Evolutionary conservation across 2,329 filamentous ascomycete species (phyloP).

Genomic region (Botrytis deweyae): DNA sequence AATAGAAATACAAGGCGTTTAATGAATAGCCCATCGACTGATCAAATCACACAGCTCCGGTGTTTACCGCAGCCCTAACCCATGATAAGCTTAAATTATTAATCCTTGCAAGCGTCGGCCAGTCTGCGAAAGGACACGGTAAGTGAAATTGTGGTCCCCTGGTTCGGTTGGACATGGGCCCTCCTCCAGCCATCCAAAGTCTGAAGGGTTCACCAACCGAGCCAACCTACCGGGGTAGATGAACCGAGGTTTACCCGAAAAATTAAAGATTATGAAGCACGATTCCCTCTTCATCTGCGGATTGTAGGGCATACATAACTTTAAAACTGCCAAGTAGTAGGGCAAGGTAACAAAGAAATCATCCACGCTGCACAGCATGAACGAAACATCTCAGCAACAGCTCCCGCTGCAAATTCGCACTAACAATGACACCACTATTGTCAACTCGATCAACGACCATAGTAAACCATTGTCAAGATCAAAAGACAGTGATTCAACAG

Average conservation of each 20-base stretch:
- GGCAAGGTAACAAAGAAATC: not conserved
- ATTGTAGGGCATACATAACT: not conserved
- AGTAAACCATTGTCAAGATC: not conserved
- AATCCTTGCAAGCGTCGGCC: no score
- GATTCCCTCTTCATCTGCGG: not conserved
- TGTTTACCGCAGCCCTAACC: no score
- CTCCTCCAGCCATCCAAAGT: no score
- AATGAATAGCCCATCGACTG: no score
- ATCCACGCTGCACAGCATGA: not conserved
- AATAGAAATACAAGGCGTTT: no score
- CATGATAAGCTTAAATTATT: no score
- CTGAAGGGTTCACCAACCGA: no score
- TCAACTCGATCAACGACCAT: not conserved
- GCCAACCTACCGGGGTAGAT: no score
- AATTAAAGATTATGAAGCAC: not conserved
- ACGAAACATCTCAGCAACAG: not conserved
- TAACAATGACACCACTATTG: not conserved
- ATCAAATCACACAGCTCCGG: no score
- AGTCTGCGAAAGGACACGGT: no score
- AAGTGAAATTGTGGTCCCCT: not conserved
- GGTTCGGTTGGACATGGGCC: not conserved
- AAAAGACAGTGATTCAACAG: conserved; percentile 4
- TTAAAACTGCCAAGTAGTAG: not conserved
- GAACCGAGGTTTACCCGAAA: not conserved
- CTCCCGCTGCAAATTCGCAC: not conserved